These are phyloP conservation scores for Aureobasidium sp. DNA, from an alignment of 2,329 filamentous ascomycete genomes.

Conservation along the genomic window DNA sequence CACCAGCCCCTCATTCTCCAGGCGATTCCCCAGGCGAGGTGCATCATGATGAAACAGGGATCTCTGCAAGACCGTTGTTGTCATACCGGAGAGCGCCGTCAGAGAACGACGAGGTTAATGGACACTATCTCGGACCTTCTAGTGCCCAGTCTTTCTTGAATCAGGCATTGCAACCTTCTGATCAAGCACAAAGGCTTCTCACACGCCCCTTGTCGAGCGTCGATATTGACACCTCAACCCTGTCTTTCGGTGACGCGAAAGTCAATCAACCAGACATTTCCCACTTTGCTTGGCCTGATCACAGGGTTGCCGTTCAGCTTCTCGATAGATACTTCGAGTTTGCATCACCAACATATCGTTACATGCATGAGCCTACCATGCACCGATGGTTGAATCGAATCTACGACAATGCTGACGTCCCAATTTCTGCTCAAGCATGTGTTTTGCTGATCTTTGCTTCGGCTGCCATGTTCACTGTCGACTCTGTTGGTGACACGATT, in stretches of 20 bases:
- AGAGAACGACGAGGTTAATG: neutral
- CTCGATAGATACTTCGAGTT: constrained; percentile 38
- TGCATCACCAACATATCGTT: constrained; percentile 38
- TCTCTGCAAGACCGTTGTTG: neutral
- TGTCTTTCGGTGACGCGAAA: constrained; percentile 45
- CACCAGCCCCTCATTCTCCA: neutral
- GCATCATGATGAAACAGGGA: neutral
- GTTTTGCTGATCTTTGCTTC: constrained; percentile 50
- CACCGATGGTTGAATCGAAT: constrained; percentile 40
- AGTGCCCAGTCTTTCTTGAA: constrained; percentile 1
- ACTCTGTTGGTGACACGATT: constrained; percentile 14
- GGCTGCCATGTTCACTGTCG: constrained; percentile 26
- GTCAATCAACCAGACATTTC: constrained; percentile 39
- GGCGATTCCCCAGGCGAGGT: too few relatives aligned
- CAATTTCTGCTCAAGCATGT: constrained; percentile 39
- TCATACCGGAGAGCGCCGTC: neutral
- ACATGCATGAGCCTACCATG: constrained; percentile 38
- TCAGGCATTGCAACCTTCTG: neutral
- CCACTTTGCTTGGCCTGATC: constrained; percentile 37
- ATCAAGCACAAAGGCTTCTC: neutral
- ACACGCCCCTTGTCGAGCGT: neutral
- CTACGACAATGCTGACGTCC: constrained; percentile 37
- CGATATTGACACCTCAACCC: constrained; percentile 32
- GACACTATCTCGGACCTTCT: neutral
- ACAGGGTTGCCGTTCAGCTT: constrained; percentile 26